Evolutionary conservation across 2,329 filamentous ascomycete genomes (phyloP), one percentile per base, ranked within the genome.

Genomic region (Coniella vitis): DNA sequence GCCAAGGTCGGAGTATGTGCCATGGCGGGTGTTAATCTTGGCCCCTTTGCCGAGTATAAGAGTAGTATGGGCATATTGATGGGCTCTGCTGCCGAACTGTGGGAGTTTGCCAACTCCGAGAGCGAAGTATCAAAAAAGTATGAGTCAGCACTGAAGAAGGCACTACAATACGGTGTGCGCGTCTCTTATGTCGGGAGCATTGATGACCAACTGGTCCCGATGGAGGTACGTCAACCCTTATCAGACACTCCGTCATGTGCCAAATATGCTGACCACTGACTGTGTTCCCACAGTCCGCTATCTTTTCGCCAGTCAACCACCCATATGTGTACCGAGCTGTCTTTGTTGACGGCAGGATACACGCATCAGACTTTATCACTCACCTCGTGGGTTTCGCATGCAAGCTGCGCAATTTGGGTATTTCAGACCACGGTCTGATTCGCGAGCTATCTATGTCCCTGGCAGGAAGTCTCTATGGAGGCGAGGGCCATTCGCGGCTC

Each of bases 271-370:
- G n/a, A n/a, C 10, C 25, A 29, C 25, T 29, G 25, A 29, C 25
- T 13, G 12, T 7, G 14, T 2, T 5, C n/a, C n/a, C 22, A 16
- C 29, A 42, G 81, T 96, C 90, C 2, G 90, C 91, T 14, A 81
- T 93, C 0, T 95, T 94, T 65, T 86, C 88, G 0, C 86, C 86
- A 0, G 82, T 90, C 4, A 83, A 81, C 17, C 93, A 98, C 60
- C 93, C 93, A 0, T 90, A 96, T 64, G 91, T 97, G 51, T 95
- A 90, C 64, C 84, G 93, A 22, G 88, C 90, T n/a, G 90, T 95
- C 14, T 97, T 97, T 63, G 87, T 98, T 47, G 91, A 98, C 65
- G 88, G 90, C 21, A 83, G 90, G 51, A 78, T 96, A 31, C 91
- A 97, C 63, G 86, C 90, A 0, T 89, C 90, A 2, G 90, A 95